phyloP scores from a whole-genome alignment of 257 asterid species.

The Solanum neorickii region DNA sequence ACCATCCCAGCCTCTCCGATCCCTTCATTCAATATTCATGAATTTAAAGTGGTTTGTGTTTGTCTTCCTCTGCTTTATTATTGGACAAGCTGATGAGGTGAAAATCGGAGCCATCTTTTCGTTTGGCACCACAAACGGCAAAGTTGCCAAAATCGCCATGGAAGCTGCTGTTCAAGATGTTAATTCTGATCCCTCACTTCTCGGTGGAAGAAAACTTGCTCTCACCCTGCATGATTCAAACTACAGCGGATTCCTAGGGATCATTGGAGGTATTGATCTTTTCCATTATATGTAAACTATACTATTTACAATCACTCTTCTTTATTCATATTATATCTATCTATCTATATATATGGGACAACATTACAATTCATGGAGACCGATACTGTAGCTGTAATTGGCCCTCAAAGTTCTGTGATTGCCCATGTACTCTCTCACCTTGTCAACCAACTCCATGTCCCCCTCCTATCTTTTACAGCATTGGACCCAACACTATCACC shows the following conservation, averaged over 20 bases:
- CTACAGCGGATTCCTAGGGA: slow-evolving; percentile 58
- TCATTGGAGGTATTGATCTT: slow-evolving; percentile 49
- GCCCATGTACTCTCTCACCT: slow-evolving; percentile 79
- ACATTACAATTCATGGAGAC: slow-evolving; percentile 71
- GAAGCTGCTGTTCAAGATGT: slow-evolving; percentile 70
- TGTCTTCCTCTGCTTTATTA: background rate
- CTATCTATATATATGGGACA: background rate
- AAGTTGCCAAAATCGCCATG: slow-evolving; percentile 66
- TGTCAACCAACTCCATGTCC: slow-evolving; percentile 75
- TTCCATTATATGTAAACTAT: background rate
- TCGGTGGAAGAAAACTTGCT: slow-evolving; percentile 36
- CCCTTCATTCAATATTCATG: background rate
- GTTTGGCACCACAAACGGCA: slow-evolving; percentile 45
- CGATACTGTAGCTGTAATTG: slow-evolving; percentile 62
- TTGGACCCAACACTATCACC: slow-evolving; percentile 65
- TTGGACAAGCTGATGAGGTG: slow-evolving; percentile 13
- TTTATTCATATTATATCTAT: background rate
- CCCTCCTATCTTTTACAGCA: slow-evolving; percentile 77
- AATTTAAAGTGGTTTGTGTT: background rate
- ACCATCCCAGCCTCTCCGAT: background rate
- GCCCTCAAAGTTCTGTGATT: slow-evolving; percentile 75
- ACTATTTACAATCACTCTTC: background rate
- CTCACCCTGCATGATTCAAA: slow-evolving; percentile 54
- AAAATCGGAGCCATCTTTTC: slow-evolving; percentile 65
- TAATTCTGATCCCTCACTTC: slow-evolving; percentile 50